Percentiles rank a stretch among this genome's conserved stretches.
Evolutionary conservation across 1,284 basidiomycete species (phyloP).

Genomic region (Ganoderma resinaceum): DNA sequence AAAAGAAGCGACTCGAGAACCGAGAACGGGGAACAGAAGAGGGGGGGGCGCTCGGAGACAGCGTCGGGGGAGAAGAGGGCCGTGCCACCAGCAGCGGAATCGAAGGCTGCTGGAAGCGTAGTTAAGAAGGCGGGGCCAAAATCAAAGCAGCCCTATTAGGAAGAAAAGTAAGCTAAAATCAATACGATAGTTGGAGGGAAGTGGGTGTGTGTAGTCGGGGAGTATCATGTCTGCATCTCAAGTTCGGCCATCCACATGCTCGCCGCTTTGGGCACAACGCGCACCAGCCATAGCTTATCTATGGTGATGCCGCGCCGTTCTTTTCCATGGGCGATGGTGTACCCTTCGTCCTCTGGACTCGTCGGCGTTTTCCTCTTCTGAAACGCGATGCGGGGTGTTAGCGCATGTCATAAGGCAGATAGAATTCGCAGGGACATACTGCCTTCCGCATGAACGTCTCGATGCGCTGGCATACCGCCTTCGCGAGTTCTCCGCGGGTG

Average conservation of each 20-base stretch:
- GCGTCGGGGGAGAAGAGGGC: background rate
- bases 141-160: background rate
- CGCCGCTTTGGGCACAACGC: slow-evolving; percentile 21
- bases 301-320: slow-evolving; percentile 19
- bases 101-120: background rate
- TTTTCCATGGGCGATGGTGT: slow-evolving; percentile 18
- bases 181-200: background rate
- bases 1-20: background rate
- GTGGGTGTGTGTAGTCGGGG: background rate
- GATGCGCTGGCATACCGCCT: slow-evolving; percentile 21
- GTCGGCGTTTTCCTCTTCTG: slow-evolving; percentile 15
- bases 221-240: slow-evolving; percentile 24
- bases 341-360: slow-evolving; percentile 12
- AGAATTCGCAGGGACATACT: background rate
- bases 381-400: background rate
- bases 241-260: slow-evolving; percentile 35
- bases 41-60: background rate
- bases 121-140: background rate
- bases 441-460: slow-evolving; percentile 16
- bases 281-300: slow-evolving; percentile 31
- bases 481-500: slow-evolving; percentile 28
- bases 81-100: background rate
- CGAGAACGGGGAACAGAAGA: background rate
- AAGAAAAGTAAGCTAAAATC: background rate
- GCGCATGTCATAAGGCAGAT: background rate